These are phyloP conservation scores for Nemophila menziesii DNA, from an alignment of 257 asterid species.

Conservation along the genomic window DNA sequence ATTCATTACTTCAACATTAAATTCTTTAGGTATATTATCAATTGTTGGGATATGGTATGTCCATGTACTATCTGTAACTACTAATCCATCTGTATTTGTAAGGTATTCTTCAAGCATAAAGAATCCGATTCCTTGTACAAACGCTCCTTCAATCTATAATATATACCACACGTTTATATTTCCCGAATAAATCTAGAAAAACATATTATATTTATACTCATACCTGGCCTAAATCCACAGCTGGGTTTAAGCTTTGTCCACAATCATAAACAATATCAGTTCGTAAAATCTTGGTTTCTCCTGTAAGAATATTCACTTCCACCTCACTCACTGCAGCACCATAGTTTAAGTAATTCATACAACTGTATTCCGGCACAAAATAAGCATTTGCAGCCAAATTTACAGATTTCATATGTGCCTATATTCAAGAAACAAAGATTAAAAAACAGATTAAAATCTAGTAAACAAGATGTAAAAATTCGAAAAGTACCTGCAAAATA, in stretches of 20 bases:
- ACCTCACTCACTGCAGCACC: constrained; percentile 77
- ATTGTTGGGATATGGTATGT: constrained; percentile 67
- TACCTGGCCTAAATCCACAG: constrained; percentile 78
- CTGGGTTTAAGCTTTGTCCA: constrained; percentile 79
- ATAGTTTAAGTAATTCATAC: constrained; percentile 33
- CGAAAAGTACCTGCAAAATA: constrained; percentile 36
- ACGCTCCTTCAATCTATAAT: constrained; percentile 75
- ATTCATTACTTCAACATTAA: constrained; percentile 54
- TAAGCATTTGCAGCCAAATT: constrained; percentile 41
- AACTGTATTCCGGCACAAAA: constrained; percentile 35
- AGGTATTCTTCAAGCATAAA: constrained; percentile 76
- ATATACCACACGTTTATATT: no score
- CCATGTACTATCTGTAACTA: constrained; percentile 56
- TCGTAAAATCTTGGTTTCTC: constrained; percentile 42
- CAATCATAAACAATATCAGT: constrained; percentile 62
- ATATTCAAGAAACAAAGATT: constrained; percentile 6
- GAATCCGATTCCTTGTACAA: constrained; percentile 76
- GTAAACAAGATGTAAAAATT: neutral
- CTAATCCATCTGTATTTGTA: constrained; percentile 41
- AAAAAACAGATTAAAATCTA: neutral
- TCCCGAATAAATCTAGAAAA: no score
- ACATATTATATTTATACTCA: neutral
- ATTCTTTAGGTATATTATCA: constrained; percentile 52
- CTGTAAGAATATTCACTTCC: constrained; percentile 48
- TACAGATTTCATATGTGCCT: constrained; percentile 40